Conservation (phyloP, 805 yeast species). For the Yamadazyma philogaea region DNA sequence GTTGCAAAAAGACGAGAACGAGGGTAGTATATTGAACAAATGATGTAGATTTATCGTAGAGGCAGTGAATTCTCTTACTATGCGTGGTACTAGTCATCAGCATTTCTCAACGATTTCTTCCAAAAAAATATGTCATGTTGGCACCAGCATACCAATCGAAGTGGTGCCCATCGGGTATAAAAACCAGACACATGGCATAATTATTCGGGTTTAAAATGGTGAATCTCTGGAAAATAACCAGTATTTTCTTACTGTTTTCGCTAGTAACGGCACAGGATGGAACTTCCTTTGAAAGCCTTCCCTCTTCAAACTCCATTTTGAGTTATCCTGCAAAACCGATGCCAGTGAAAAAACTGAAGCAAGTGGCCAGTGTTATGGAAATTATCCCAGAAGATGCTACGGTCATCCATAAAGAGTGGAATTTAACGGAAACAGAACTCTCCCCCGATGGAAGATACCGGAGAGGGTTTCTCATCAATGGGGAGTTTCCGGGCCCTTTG, state of each 20-base stretch:
- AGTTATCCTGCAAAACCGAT: too few relatives aligned
- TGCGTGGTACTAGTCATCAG: too few relatives aligned
- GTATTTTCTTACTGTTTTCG: not conserved
- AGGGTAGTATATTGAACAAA: too few relatives aligned
- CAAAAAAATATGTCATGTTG: not conserved
- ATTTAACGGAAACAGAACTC: slow-evolving; percentile 12
- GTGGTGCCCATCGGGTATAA: not conserved
- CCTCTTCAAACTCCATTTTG: not conserved
- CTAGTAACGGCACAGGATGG: not conserved
- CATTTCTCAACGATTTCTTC: too few relatives aligned
- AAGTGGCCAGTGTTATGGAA: not conserved
- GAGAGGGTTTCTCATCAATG: slow-evolving; percentile 37
- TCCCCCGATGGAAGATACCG: slow-evolving; percentile 34
- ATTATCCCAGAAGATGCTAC: slow-evolving; percentile 7
- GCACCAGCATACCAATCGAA: not conserved
- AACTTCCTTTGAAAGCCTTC: not conserved
- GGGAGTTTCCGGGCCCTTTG: slow-evolving; percentile 50
- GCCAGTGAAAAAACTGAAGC: not conserved
- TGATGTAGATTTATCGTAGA: too few relatives aligned
- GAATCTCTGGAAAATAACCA: not conserved
- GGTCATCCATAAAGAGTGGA: slow-evolving; percentile 11
- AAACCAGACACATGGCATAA: not conserved
- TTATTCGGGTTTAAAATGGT: not conserved
- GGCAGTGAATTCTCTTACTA: not conserved
- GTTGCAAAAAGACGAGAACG: too few relatives aligned